These are phyloP conservation scores for Zygosaccharomyces bailii DNA, from an alignment of 805 yeast genomes.

Conservation along the genomic window DNA sequence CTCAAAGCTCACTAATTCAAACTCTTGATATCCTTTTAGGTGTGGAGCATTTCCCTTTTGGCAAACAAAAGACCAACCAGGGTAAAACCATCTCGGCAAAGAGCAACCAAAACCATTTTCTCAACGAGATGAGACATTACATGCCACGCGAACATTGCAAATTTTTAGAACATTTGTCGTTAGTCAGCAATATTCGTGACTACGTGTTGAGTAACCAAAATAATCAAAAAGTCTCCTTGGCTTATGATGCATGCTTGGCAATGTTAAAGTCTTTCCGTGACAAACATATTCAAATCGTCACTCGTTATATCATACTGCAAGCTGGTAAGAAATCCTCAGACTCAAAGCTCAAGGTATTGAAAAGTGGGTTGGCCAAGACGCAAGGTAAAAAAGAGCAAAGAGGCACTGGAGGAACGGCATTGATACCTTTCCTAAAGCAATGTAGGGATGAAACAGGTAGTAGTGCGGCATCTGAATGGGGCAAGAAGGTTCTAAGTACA, in stretches of 20 bases:
- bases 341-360: slow-evolving; percentile 56
- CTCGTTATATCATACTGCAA: slow-evolving; percentile 79
- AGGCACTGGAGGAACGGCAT: slow-evolving; percentile 94
- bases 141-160: slow-evolving; percentile 88
- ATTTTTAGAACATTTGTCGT: slow-evolving; percentile 60
- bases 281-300: slow-evolving; percentile 88
- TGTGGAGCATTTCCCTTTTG: slow-evolving; percentile 77
- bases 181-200: slow-evolving; percentile 57
- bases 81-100: slow-evolving; percentile 26
- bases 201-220: slow-evolving; percentile 49
- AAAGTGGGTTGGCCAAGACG: slow-evolving; percentile 57
- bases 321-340: slow-evolving; percentile 54
- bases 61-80: slow-evolving; percentile 43
- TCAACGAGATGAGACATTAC: slow-evolving; percentile 79
- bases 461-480: slow-evolving; percentile 92
- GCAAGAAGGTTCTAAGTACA: slow-evolving; percentile 62
- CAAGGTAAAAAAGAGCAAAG: slow-evolving; percentile 53
- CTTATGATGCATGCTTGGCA: slow-evolving; percentile 87
- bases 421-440: slow-evolving; percentile 88
- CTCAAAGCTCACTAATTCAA: slow-evolving; percentile 87
- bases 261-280: slow-evolving; percentile 86
- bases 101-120: slow-evolving; percentile 47
- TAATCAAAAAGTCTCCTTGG: slow-evolving; percentile 56
- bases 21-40: slow-evolving; percentile 73
- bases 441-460: slow-evolving; percentile 96